phyloP scores from a whole-genome alignment of 805 yeast genomes.

The Candida saitoana region DNA sequence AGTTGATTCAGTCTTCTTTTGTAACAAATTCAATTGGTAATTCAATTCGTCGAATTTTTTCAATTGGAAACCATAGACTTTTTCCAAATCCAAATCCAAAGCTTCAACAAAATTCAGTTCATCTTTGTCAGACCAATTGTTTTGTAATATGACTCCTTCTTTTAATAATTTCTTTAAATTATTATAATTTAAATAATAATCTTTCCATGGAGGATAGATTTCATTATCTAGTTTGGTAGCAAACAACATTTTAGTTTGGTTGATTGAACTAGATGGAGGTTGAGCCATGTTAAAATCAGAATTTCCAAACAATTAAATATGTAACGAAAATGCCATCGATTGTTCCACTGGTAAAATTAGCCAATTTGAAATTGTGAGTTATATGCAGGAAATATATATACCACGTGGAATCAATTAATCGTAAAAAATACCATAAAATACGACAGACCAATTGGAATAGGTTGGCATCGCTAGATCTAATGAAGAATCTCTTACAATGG shows the following conservation, averaged over 20 bases:
- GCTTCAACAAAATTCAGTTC: conserved; percentile 65
- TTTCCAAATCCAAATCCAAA: conserved; percentile 67
- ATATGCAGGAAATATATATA: too few species aligned
- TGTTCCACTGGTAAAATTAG: too few species aligned
- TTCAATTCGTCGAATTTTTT: conserved; percentile 66
- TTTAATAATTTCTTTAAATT: conserved; percentile 61
- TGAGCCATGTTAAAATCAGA: neutral
- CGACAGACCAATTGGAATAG: too few species aligned
- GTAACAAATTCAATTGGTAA: conserved; percentile 60
- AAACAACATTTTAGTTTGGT: conserved; percentile 58
- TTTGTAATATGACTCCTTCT: conserved; percentile 52
- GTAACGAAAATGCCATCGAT: too few species aligned
- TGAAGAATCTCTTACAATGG: too few species aligned
- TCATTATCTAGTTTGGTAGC: conserved; percentile 81
- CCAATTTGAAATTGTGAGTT: too few species aligned
- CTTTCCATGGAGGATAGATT: conserved; percentile 84
- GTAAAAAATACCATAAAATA: too few species aligned
- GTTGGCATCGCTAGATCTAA: too few species aligned
- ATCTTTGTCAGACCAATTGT: conserved; percentile 65
- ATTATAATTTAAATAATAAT: conserved; percentile 64
- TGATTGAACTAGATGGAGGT: neutral
- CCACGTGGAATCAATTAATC: too few species aligned
- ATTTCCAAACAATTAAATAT: too few species aligned
- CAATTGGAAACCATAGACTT: conserved; percentile 69
- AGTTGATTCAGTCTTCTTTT: conserved; percentile 46